Evolutionary conservation across 106 monocot genomes (phyloP), one percentile per base, ranked within the genome.

Genomic region (Acorus gramineus): DNA sequence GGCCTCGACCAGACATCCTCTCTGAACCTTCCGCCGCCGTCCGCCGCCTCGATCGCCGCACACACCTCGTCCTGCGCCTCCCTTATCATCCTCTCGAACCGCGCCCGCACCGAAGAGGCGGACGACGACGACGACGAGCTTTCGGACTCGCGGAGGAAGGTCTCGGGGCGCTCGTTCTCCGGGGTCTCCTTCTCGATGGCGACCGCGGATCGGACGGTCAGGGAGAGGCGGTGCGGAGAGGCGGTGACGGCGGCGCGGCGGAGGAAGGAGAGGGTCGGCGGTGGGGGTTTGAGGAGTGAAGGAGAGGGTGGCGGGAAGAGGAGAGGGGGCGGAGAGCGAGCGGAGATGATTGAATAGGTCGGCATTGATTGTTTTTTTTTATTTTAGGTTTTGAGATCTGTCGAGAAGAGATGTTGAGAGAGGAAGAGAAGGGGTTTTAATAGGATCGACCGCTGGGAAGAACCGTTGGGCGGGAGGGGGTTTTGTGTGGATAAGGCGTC

Each of bases 1-100:
- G 88, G 81, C 64, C 98, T 67, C 46, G 98, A 98, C 98, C 98
- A 98, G 8, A 98, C 96, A 70, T 98, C 96, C 88, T 98, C 96
- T 72, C 64, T 69, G 65, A 98, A 98, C 68, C 60, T 76, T 8
- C 75, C 92, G 0, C 48, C 83, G 6, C 98, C 98, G 42, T 98
- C 98, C 3, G 77, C 91, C 52, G 57, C 79, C 85, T 98, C 96
- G 28, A 98, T 69, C 1, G 91, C 91, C 0, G 85, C 91, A 63
- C 98, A 98, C 7, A 98, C 98, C 72, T 84, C 77, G 66, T 88
- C 98, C 79, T 98, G 98, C 52, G 75, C 69, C 45, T 74, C 75
- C 73, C 85, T 67, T 42, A 98, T 98, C 92, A 92, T 98, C 69
- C 43, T 63, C 92, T 98, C 98, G 71, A 98, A 98, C 49, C 98